Percentiles rank a stretch among this genome's conserved stretches.
phyloP scores from a whole-genome alignment of 176 grass and related monocot species.

The Typha latifolia region DNA sequence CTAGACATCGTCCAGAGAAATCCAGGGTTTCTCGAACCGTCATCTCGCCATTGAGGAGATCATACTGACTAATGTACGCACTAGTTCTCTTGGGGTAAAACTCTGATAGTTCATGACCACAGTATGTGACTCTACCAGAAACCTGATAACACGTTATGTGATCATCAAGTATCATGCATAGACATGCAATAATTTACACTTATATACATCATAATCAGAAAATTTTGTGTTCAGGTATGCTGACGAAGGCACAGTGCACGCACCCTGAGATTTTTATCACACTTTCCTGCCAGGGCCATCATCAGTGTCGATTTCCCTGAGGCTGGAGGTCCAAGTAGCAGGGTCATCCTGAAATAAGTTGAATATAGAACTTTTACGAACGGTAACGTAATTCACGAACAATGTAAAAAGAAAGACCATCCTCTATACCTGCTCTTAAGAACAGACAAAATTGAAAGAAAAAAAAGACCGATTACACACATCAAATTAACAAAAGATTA shows the following conservation, averaged over 20 bases:
- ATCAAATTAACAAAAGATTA: too few species aligned
- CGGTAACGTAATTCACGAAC: background rate
- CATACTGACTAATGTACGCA: constrained; percentile 60
- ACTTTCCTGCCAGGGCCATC: constrained; percentile 65
- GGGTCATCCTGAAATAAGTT: constrained; percentile 67
- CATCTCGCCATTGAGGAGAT: constrained; percentile 52
- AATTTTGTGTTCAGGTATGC: background rate
- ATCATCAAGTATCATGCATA: background rate
- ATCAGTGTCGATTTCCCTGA: constrained; percentile 88
- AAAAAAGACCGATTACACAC: too few species aligned
- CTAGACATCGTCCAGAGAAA: constrained; percentile 51
- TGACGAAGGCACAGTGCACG: background rate
- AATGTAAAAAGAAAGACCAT: too few species aligned
- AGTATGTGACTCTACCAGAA: constrained; percentile 44
- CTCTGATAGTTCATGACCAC: constrained; percentile 40
- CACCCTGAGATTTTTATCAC: constrained; percentile 62
- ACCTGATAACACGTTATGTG: constrained; percentile 17
- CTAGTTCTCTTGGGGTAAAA: constrained; percentile 55
- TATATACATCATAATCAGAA: too few species aligned
- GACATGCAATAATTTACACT: background rate
- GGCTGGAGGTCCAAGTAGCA: constrained; percentile 87
- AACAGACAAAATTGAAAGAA: too few species aligned
- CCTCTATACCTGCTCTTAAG: too few species aligned
- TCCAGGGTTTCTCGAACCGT: constrained; percentile 70
- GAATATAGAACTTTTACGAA: background rate